These are phyloP conservation scores for Kodamaea sagamina DNA, from an alignment of 805 yeast genomes.

Conservation along the genomic window DNA sequence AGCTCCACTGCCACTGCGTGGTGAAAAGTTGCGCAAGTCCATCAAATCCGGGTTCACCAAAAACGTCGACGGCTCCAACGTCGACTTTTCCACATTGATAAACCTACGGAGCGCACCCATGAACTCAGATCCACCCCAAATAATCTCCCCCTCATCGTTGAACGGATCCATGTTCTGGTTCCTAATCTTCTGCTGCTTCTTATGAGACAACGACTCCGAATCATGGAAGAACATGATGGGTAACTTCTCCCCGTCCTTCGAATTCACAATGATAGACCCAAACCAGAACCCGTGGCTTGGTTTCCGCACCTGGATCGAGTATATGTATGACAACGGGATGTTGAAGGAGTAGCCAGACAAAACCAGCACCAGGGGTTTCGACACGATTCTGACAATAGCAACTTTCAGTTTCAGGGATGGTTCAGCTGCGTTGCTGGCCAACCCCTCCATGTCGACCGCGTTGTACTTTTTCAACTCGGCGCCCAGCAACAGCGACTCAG, in stretches of 20 bases:
- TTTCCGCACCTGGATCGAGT: constrained; percentile 78
- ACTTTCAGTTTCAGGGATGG: not conserved
- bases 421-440: not conserved
- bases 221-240: constrained; percentile 95
- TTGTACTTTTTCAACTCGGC: constrained; percentile 50
- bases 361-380: constrained; percentile 54
- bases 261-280: constrained; percentile 80
- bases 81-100: constrained; percentile 66
- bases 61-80: constrained; percentile 69
- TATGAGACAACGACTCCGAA: constrained; percentile 76
- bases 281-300: constrained; percentile 90
- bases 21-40: constrained; percentile 61
- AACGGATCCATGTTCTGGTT: constrained; percentile 76
- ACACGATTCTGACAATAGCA: constrained; percentile 31
- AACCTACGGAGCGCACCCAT: constrained; percentile 53
- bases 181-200: constrained; percentile 57
- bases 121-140: constrained; percentile 93
- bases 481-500: constrained; percentile 51
- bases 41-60: constrained; percentile 76
- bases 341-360: constrained; percentile 70
- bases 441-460: constrained; percentile 48
- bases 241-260: constrained; percentile 63
- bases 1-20: constrained; percentile 20
- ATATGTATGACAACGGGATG: constrained; percentile 58
- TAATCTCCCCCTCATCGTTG: constrained; percentile 51